Percentiles rank a stretch among this genome's conserved stretches.
These are phyloP conservation scores for Marchantia paleacea DNA, from an alignment of 225 moss, liverwort and hornwort species.

Conservation along the genomic window DNA sequence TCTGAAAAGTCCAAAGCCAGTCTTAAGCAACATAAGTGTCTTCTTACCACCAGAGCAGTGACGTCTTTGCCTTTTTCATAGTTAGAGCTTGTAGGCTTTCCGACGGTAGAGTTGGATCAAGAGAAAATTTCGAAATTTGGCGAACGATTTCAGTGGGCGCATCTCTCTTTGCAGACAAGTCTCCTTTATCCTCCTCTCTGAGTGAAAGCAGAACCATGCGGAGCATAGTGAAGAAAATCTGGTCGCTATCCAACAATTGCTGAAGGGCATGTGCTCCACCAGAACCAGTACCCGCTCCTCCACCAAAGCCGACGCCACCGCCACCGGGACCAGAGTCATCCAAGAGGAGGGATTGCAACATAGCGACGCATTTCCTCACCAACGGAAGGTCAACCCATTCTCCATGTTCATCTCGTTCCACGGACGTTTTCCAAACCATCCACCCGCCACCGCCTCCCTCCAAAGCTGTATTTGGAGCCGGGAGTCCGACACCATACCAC, in stretches of 20 bases:
- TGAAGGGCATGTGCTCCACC: slow-evolving; percentile 90
- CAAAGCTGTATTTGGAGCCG: slow-evolving; percentile 46
- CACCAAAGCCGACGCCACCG: slow-evolving; percentile 90
- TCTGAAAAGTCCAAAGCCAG: background rate
- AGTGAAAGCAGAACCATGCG: slow-evolving; percentile 81
- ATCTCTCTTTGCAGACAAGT: slow-evolving; percentile 20
- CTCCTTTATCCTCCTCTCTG: slow-evolving; percentile 77
- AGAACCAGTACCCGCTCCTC: slow-evolving; percentile 94
- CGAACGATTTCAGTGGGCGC: slow-evolving; percentile 38
- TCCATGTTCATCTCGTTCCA: slow-evolving; percentile 69
- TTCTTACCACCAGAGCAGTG: slow-evolving; percentile 82
- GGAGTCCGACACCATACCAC: slow-evolving; percentile 99
- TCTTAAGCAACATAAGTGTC: background rate
- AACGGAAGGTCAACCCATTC: slow-evolving; percentile 85
- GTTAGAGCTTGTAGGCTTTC: slow-evolving; percentile 66
- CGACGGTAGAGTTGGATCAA: slow-evolving; percentile 45
- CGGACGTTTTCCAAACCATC: slow-evolving; percentile 63
- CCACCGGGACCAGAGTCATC: slow-evolving; percentile 98
- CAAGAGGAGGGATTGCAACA: slow-evolving; percentile 87
- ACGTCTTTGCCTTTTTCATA: slow-evolving; percentile 68
- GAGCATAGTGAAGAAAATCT: slow-evolving; percentile 97
- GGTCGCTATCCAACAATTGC: slow-evolving; percentile 93
- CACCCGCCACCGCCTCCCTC: slow-evolving; percentile 82
- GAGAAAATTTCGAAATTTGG: slow-evolving; percentile 48
- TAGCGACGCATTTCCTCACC: slow-evolving; percentile 72